Conservation (phyloP, 352 stramenopile genomes). For the Globisporangium recalcitrans region DNA sequence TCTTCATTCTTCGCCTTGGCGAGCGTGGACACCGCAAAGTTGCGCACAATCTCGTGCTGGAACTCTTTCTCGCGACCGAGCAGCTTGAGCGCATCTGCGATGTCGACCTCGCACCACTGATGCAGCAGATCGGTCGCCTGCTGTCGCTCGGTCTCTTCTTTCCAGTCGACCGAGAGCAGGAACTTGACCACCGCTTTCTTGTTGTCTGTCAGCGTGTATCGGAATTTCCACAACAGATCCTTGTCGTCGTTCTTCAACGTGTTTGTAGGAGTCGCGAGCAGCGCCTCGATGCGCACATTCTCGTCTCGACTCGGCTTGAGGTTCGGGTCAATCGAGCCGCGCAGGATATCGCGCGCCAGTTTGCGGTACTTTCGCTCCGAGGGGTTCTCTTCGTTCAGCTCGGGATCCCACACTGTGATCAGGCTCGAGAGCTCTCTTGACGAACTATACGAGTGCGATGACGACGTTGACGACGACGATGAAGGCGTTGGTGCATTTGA, state of each 20-base stretch:
- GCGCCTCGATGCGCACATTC: constrained; percentile 87
- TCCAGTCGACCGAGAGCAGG: constrained; percentile 97
- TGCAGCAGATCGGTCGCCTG: constrained; percentile 84
- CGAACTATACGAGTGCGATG: constrained; percentile 21
- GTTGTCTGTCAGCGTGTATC: constrained; percentile 94
- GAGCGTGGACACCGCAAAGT: constrained; percentile 96
- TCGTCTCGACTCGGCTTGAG: constrained; percentile 96
- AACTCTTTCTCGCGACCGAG: constrained; percentile 90
- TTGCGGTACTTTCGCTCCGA: constrained; percentile 98
- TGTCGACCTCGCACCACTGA: constrained; percentile 92
- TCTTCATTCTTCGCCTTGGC: constrained; percentile 95
- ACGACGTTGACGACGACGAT: constrained; percentile 4
- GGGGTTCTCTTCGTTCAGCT: constrained; percentile 87
- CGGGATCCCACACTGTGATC: constrained; percentile 80
- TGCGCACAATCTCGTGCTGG: constrained; percentile 88
- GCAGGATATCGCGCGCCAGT: constrained; percentile 92
- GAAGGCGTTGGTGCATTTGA: constrained; percentile 6
- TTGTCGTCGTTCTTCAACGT: constrained; percentile 91
- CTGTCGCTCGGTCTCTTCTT: constrained; percentile 95
- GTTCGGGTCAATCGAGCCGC: constrained; percentile 95
- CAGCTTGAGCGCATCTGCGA: constrained; percentile 97
- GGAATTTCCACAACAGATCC: constrained; percentile 94
- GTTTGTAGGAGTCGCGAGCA: constrained; percentile 92
- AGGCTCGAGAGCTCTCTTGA: constrained; percentile 41
- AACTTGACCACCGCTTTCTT: constrained; percentile 97